Base-by-base conservation (phyloP, 2,329 filamentous ascomycete species). In the Samsoniella hepiali region DNA sequence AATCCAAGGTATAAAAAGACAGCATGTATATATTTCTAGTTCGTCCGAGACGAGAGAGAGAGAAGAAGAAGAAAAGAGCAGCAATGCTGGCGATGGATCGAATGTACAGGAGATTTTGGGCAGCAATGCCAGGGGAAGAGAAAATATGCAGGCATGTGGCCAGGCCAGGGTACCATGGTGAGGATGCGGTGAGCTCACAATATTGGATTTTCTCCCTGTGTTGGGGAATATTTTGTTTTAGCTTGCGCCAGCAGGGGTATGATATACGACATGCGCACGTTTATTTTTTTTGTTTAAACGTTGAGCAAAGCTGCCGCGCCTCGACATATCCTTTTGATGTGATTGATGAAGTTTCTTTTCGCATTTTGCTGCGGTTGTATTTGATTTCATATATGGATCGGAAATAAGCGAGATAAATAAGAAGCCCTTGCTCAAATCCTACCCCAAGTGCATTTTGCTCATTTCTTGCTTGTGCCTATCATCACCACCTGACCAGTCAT, bases 1-100 rank as follows among this genome's bases (percentile, higher is more conserved):
- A 70, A 51, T 66, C 66, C 34, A 53, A 64, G 45, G 51, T 40
- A 32, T 56, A 50, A 47, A 9, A 40, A 40, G 8, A 47, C 17
- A 40, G 7, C 32, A 17, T 40, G 53, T 22, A 40, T 22, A 27
- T 40, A 15, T 15, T 40, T 40, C 13, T 40, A 15, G 10, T 40
- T 40, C 15, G 38, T 3, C 32, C 11, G 15, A 53, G 6, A 53
- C 17, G 31, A 27, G 5, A 53, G 32, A 22, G 17, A 27, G 9
- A 27, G 5, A n/a, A 34, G 36, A 56, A 57, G 27, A 45, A 17
- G 8, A 27, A 44, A 7, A n/a, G 10, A n/a, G 55, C 55, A 58
- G 55, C 55, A 36, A 58, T 58, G 55, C 55, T 5, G 2, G 47
- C 47, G 5, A 9, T 10, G 27, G 27, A 22, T 17, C 15, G 38